Evolutionary conservation across 805 yeast genomes (phyloP).

Genomic region (Barnettozyma vustinii): DNA sequence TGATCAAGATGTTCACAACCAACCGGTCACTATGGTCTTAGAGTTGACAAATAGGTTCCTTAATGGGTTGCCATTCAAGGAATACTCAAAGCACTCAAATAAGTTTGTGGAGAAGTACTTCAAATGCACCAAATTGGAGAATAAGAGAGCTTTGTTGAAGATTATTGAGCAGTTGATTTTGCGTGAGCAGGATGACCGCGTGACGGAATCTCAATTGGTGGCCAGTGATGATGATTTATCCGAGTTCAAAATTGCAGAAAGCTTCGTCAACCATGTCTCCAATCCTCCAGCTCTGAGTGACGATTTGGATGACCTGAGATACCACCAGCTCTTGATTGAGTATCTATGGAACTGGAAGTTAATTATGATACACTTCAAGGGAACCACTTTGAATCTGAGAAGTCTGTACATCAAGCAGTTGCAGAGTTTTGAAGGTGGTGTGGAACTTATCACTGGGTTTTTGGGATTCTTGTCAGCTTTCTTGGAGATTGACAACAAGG

Average conservation of each 20-base stretch:
- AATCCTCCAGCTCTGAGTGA: conserved; percentile 31
- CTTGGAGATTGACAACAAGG: conserved; percentile 29
- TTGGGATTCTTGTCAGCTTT: conserved; percentile 48
- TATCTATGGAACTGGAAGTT: conserved; percentile 69
- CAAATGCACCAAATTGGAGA: conserved; percentile 24
- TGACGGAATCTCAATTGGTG: conserved; percentile 54
- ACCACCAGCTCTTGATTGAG: conserved; percentile 30
- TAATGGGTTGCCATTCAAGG: conserved; percentile 26
- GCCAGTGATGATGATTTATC: conserved; percentile 26
- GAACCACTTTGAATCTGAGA: conserved; percentile 60
- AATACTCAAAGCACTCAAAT: conserved; percentile 30
- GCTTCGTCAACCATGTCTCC: conserved; percentile 33
- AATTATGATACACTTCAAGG: conserved; percentile 54
- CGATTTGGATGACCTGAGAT: conserved; percentile 30
- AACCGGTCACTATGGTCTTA: conserved; percentile 31
- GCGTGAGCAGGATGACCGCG: conserved; percentile 49
- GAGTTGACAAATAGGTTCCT: conserved; percentile 32
- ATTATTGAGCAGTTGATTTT: conserved; percentile 38
- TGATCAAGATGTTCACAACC: conserved; percentile 18
- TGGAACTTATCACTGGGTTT: conserved; percentile 41
- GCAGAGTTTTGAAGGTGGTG: conserved; percentile 29
- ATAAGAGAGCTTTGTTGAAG: conserved; percentile 40
- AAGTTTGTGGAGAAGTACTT: conserved; percentile 32
- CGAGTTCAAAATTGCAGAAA: conserved; percentile 25
- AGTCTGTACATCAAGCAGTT: conserved; percentile 55